These are phyloP conservation scores for Penicillium vulpinum DNA, from an alignment of 2,329 filamentous ascomycete species.

Conservation along the genomic window DNA sequence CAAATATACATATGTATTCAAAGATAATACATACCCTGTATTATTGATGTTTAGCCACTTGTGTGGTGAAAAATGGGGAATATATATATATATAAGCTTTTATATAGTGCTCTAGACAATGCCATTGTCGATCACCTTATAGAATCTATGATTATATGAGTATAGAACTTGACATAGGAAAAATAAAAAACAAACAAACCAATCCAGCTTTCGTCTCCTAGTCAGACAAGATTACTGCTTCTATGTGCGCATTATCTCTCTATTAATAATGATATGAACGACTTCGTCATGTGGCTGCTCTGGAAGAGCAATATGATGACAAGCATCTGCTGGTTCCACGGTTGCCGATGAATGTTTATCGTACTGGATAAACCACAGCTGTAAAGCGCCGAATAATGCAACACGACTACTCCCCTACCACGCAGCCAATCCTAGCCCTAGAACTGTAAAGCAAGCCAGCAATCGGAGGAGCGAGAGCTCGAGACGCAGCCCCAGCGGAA, in stretches of 20 bases:
- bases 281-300: slow-evolving; percentile 23
- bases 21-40: too few relatives aligned
- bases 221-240: neutral
- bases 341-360: slow-evolving; percentile 46
- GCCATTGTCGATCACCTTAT: neutral
- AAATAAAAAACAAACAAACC: neutral
- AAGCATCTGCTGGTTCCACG: slow-evolving; percentile 38
- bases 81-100: too few relatives aligned
- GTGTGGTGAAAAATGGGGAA: too few relatives aligned
- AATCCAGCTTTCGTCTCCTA: neutral
- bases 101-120: neutral
- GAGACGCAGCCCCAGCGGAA: slow-evolving; percentile 67
- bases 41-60: too few relatives aligned
- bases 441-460: slow-evolving; percentile 67
- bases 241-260: slow-evolving; percentile 12
- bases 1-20: too few relatives aligned
- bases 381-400: slow-evolving; percentile 56
- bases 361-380: slow-evolving; percentile 57
- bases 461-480: slow-evolving; percentile 68
- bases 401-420: slow-evolving; percentile 62
- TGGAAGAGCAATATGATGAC: slow-evolving; percentile 22
- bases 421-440: slow-evolving; percentile 56
- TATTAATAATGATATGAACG: slow-evolving; percentile 33
- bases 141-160: neutral
- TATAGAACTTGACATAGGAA: neutral